Percentiles rank a stretch among this genome's conserved stretches.
phyloP scores from a whole-genome alignment of 306 rosid genomes.

The Vigna trinervia region DNA sequence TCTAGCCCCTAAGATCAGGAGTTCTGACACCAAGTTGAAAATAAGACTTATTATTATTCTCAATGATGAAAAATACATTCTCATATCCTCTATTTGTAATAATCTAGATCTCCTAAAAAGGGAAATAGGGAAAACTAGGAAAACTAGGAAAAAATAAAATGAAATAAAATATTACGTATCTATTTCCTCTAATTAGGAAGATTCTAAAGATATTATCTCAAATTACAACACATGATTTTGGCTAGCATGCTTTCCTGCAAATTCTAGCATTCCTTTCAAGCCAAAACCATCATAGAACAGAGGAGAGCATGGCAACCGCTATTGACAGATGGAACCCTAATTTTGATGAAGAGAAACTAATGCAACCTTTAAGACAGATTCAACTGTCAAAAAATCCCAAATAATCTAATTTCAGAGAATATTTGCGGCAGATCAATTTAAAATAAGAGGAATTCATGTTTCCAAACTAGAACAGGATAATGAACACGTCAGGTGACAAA shows the following conservation, averaged over 20 bases:
- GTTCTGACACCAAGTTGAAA: too few species aligned
- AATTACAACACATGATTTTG: background rate
- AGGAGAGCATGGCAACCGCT: background rate
- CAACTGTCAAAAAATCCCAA: conserved; percentile 10
- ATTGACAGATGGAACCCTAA: too few species aligned
- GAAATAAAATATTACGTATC: too few species aligned
- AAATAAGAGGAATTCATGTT: background rate
- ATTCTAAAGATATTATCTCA: too few species aligned
- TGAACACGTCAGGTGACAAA: background rate
- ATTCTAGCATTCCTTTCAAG: conserved; percentile 5
- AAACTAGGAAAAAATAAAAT: too few species aligned
- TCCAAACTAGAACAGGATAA: background rate
- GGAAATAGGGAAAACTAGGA: too few species aligned
- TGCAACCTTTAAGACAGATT: background rate
- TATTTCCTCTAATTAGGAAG: too few species aligned
- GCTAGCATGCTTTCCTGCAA: background rate
- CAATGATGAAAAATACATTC: too few species aligned
- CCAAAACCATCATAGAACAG: background rate
- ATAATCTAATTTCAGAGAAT: background rate
- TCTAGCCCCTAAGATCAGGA: too few species aligned
- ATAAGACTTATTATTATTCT: too few species aligned
- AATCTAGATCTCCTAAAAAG: too few species aligned
- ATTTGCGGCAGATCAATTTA: background rate
- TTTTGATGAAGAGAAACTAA: background rate
- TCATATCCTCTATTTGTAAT: too few species aligned